Percentiles rank a stretch among this genome's conserved stretches.
These are phyloP conservation scores for Phascolomyces articulosus DNA, from an alignment of 371 early-diverging fungal species.

Conservation along the genomic window DNA sequence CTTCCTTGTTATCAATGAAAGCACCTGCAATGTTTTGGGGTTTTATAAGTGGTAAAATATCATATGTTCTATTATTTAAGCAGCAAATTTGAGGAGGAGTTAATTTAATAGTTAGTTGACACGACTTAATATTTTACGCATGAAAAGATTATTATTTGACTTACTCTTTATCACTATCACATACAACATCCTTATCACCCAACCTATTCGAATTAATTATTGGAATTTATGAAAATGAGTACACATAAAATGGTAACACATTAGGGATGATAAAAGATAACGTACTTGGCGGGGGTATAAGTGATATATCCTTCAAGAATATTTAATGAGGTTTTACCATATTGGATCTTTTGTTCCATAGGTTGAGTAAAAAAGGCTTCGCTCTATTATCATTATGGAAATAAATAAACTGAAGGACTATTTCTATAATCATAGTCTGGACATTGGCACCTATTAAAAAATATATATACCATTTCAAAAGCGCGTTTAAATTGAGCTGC, in stretches of 20 bases:
- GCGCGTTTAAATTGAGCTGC: conserved; percentile 12
- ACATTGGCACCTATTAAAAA: too few relatives aligned
- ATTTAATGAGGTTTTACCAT: neutral
- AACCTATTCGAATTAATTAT: neutral
- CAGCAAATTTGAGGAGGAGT: too few relatives aligned
- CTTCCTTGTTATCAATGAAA: neutral
- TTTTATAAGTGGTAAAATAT: neutral
- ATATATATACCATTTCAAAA: conserved; percentile 9
- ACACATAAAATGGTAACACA: neutral
- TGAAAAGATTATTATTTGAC: neutral
- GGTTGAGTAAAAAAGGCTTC: neutral
- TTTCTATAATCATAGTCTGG: too few relatives aligned
- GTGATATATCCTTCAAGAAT: neutral
- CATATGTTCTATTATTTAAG: neutral
- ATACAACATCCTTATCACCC: neutral
- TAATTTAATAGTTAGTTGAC: too few relatives aligned
- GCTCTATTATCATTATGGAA: neutral
- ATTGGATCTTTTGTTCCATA: neutral
- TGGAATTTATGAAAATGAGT: too few relatives aligned
- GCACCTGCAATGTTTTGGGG: neutral
- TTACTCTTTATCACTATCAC: conserved; percentile 1
- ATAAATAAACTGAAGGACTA: too few relatives aligned
- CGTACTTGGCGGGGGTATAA: neutral
- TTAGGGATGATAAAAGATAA: neutral
- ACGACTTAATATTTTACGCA: too few relatives aligned